phyloP scores from a whole-genome alignment of 441 rosid genomes.

The Erodium trifolium region DNA sequence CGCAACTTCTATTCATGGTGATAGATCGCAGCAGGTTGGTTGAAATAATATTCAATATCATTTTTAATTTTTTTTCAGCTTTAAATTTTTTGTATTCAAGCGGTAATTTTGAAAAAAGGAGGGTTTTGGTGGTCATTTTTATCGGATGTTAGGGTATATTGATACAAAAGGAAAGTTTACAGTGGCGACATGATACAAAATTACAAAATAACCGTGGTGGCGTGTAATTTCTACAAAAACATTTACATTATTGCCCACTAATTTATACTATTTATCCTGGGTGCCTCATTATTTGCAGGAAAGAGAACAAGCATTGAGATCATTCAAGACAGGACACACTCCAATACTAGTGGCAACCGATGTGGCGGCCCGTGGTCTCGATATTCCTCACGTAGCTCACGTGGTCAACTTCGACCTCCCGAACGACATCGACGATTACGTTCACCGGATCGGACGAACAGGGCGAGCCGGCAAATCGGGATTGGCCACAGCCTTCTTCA shows the following conservation, averaged over 20 bases:
- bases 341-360: slow-evolving; percentile 93
- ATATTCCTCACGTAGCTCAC: no score
- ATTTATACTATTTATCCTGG: no score
- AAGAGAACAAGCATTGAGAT: slow-evolving; percentile 76
- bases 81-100: no score
- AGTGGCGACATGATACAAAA: no score
- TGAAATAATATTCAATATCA: neutral
- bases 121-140: no score
- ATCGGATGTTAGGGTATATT: no score
- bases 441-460: slow-evolving; percentile 91
- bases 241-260: no score
- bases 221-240: no score
- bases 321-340: slow-evolving; percentile 74
- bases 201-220: no score
- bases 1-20: slow-evolving; percentile 86
- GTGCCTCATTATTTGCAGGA: slow-evolving; percentile 36
- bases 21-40: slow-evolving; percentile 78
- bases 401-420: slow-evolving; percentile 52
- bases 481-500: slow-evolving; percentile 90
- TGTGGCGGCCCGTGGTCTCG: slow-evolving; percentile 15
- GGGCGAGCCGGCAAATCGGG: slow-evolving; percentile 92
- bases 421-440: slow-evolving; percentile 89
- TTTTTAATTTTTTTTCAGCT: no score
- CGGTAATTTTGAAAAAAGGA: no score
- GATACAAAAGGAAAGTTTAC: no score